phyloP scores from a whole-genome alignment of 331 rosid genomes.

The Malus hybrid region DNA sequence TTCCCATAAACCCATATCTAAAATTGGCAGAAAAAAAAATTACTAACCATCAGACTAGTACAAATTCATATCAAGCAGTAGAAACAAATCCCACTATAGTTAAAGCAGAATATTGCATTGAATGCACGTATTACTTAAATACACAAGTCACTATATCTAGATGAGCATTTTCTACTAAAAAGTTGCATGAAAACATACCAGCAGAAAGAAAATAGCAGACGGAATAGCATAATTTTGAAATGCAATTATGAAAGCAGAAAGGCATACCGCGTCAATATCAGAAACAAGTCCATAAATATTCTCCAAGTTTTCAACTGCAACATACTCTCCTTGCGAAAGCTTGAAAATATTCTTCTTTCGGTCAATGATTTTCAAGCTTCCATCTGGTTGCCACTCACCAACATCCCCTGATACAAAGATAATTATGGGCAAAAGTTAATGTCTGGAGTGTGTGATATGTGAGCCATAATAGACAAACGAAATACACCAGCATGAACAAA shows the following conservation, averaged over 20 bases:
- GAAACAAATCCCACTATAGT: not conserved
- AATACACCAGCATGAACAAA: conserved; percentile 23
- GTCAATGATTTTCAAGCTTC: conserved; percentile 90
- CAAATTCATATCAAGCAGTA: not conserved
- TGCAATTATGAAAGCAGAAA: not conserved
- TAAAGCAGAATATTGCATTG: not conserved
- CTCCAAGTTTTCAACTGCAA: conserved; percentile 97
- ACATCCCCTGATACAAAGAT: conserved; percentile 65
- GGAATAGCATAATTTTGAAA: not conserved
- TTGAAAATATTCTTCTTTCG: conserved; percentile 97
- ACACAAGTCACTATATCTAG: not conserved
- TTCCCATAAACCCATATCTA: conserved; percentile 96
- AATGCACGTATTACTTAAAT: not conserved
- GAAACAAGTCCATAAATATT: conserved; percentile 67
- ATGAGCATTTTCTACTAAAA: not conserved
- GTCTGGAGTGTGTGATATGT: conserved; percentile 1
- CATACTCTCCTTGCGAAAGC: conserved; percentile 99
- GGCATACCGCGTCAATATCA: conserved; percentile 64
- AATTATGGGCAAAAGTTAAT: conserved; percentile 7
- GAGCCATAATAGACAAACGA: conserved; percentile 6
- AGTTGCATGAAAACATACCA: not conserved
- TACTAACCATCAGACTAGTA: not conserved
- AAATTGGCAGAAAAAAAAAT: conserved; percentile 11
- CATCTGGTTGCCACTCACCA: conserved; percentile 95
- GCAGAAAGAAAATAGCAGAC: not conserved